A percentile compares a stretch with the other conserved stretches of the same genome.
Conservation (phyloP, 768 basidiomycete species). For the Suillus brevipes region DNA sequence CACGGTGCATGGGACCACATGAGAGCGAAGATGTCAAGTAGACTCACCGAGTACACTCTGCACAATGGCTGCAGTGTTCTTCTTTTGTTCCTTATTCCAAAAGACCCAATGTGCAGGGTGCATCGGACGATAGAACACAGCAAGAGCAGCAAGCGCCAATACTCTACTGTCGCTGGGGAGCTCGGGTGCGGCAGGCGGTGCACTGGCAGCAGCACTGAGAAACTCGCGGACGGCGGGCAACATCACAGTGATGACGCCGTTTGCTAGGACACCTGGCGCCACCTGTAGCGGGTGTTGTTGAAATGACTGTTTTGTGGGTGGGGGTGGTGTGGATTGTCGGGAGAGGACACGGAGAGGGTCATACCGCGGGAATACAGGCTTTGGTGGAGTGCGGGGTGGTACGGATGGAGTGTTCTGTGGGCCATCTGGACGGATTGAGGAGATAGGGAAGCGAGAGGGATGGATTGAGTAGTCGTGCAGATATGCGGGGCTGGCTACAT, state of each 20-base stretch:
- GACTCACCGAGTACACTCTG: conserved; percentile 55
- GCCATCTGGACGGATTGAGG: conserved; percentile 37
- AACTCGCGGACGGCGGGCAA: conserved; percentile 51
- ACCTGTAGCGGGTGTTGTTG: conserved; percentile 26
- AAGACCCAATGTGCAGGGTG: conserved; percentile 65
- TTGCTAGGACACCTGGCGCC: conserved; percentile 37
- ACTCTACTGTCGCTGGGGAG: conserved; percentile 43
- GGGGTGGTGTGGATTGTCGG: conserved; percentile 19
- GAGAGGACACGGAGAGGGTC: conserved; percentile 33
- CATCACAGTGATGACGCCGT: conserved; percentile 46
- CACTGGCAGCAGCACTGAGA: conserved; percentile 43
- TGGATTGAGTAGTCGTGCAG: not conserved
- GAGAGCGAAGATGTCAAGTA: not conserved
- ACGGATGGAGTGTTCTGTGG: conserved; percentile 20
- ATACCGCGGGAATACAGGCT: conserved; percentile 31
- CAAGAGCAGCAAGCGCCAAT: conserved; percentile 60
- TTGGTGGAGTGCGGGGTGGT: conserved; percentile 24
- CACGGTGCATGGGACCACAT: not conserved
- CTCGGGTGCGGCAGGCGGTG: conserved; percentile 39
- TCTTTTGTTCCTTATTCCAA: conserved; percentile 55
- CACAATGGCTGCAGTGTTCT: conserved; percentile 50
- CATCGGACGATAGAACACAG: conserved; percentile 53
- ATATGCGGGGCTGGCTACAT: not conserved
- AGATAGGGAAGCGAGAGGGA: conserved; percentile 36
- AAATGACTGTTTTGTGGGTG: conserved; percentile 20